Percentiles rank a stretch among this genome's conserved stretches.
phyloP scores from a whole-genome alignment of 2,329 filamentous ascomycete genomes.

The Epichloe hybrida region DNA sequence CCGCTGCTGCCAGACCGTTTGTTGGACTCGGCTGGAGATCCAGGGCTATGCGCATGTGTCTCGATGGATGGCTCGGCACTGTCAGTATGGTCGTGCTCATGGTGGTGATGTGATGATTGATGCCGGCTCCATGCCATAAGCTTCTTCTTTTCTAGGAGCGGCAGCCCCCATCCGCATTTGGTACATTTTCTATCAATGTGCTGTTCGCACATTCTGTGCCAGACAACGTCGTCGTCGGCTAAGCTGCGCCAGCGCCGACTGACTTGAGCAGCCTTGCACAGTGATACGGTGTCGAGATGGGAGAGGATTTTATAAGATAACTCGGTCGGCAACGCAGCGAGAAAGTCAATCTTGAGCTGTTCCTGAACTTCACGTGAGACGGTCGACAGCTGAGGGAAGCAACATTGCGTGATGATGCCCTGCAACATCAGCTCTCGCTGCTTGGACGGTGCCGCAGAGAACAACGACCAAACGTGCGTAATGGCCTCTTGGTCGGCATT shows the following conservation, averaged over 20 bases:
- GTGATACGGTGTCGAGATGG: slow-evolving; percentile 81
- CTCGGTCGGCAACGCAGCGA: slow-evolving; percentile 77
- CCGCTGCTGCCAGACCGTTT: slow-evolving; percentile 19
- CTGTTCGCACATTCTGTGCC: slow-evolving; percentile 95
- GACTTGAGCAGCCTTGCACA: slow-evolving; percentile 93
- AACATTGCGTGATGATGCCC: slow-evolving; percentile 90
- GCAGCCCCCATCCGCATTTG: slow-evolving; percentile 91
- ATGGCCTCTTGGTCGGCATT: slow-evolving; percentile 87
- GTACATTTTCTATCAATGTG: slow-evolving; percentile 89
- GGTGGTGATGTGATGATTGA: slow-evolving; percentile 28
- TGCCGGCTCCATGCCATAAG: slow-evolving; percentile 77
- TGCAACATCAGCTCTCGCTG: slow-evolving; percentile 94
- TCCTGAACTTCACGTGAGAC: slow-evolving; percentile 84
- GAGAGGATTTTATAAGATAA: slow-evolving; percentile 87
- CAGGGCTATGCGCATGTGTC: slow-evolving; percentile 9
- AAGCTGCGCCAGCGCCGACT: slow-evolving; percentile 76
- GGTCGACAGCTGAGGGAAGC: slow-evolving; percentile 90
- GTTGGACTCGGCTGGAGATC: slow-evolving; percentile 14
- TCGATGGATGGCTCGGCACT: slow-evolving; percentile 13
- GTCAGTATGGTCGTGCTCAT: slow-evolving; percentile 4
- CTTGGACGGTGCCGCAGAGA: slow-evolving; percentile 87
- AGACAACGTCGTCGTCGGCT: slow-evolving; percentile 95
- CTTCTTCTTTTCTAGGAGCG: slow-evolving; percentile 76
- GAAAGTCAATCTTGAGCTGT: slow-evolving; percentile 93
- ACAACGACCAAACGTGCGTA: slow-evolving; percentile 93